Percentiles rank a stretch among this genome's conserved stretches.
phyloP scores from a whole-genome alignment of 2,329 filamentous ascomycete species.

The Pyrenophora tritici-repentis region DNA sequence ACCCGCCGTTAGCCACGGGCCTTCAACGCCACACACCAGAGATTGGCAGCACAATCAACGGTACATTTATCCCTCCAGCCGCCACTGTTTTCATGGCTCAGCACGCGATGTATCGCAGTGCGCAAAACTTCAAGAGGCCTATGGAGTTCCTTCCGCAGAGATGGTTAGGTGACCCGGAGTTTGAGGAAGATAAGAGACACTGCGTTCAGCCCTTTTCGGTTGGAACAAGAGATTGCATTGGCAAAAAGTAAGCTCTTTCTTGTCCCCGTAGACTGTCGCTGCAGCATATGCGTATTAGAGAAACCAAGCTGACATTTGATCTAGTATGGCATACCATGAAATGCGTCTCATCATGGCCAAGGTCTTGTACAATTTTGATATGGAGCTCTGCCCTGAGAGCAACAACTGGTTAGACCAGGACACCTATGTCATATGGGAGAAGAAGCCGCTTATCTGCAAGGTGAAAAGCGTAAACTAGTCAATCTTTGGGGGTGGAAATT shows the following conservation, averaged over 20 bases:
- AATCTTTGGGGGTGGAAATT: not conserved
- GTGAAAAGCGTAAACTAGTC: constrained; percentile 19
- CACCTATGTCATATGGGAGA: constrained; percentile 47
- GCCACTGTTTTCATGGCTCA: constrained; percentile 25
- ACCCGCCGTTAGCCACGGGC: constrained; percentile 48
- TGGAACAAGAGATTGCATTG: constrained; percentile 49
- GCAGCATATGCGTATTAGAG: not conserved
- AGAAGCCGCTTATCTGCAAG: constrained; percentile 42
- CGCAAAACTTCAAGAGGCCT: constrained; percentile 44
- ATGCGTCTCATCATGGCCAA: constrained; percentile 50
- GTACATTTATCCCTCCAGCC: constrained; percentile 41
- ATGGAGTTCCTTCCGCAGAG: constrained; percentile 49
- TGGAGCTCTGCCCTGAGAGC: constrained; percentile 44
- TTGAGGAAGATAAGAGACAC: constrained; percentile 34
- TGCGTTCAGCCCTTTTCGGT: constrained; percentile 53
- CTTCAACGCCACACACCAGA: constrained; percentile 43
- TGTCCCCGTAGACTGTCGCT: not conserved
- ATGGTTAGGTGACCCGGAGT: constrained; percentile 43
- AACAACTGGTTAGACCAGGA: constrained; percentile 39
- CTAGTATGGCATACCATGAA: constrained; percentile 47
- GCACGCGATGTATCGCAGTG: constrained; percentile 16
- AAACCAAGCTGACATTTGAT: constrained; percentile 7
- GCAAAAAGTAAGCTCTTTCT: constrained; percentile 41
- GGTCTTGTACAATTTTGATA: constrained; percentile 47
- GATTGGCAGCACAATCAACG: constrained; percentile 46